Evolutionary conservation across 2,329 filamentous ascomycete species (phyloP).

Genomic region (Trichoderma koningiopsis): DNA sequence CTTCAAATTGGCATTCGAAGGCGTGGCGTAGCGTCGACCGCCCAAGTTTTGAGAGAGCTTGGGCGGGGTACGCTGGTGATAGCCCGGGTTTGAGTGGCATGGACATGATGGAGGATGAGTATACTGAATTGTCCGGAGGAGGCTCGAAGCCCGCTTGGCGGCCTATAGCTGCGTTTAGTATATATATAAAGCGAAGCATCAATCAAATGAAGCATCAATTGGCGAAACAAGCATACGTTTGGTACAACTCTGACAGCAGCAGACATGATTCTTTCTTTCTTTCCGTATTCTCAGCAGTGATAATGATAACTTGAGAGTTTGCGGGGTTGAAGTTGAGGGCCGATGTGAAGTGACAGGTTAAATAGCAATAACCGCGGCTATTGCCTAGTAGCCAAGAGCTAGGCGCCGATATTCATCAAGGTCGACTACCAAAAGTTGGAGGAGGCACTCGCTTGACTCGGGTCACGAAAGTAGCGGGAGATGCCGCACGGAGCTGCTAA

Average conservation of each 20-base stretch:
- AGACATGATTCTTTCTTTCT: not conserved
- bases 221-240: constrained; percentile 14
- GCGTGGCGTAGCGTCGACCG: constrained; percentile 67
- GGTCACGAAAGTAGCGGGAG: not conserved
- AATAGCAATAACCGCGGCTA: not conserved
- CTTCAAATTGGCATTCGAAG: constrained; percentile 68
- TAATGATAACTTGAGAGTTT: not conserved
- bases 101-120: constrained; percentile 86
- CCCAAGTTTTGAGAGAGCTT: constrained; percentile 53
- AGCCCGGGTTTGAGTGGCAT: constrained; percentile 85
- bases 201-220: constrained; percentile 1
- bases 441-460: not conserved
- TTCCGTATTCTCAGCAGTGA: not conserved
- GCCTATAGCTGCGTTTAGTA: constrained; percentile 44
- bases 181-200: not conserved
- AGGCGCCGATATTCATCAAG: not conserved
- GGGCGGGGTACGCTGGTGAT: constrained; percentile 67
- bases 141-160: constrained; percentile 65
- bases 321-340: constrained; percentile 18
- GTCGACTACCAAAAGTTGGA: not conserved
- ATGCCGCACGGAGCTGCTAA: not conserved
- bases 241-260: constrained; percentile 18
- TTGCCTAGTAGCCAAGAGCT: not conserved
- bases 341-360: constrained; percentile 1
- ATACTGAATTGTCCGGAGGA: constrained; percentile 88